Evolutionary conservation across 2,329 filamentous ascomycete species (phyloP), one percentile per base, ranked within the genome.

Genomic region (Hymenoscyphus fraxineus): DNA sequence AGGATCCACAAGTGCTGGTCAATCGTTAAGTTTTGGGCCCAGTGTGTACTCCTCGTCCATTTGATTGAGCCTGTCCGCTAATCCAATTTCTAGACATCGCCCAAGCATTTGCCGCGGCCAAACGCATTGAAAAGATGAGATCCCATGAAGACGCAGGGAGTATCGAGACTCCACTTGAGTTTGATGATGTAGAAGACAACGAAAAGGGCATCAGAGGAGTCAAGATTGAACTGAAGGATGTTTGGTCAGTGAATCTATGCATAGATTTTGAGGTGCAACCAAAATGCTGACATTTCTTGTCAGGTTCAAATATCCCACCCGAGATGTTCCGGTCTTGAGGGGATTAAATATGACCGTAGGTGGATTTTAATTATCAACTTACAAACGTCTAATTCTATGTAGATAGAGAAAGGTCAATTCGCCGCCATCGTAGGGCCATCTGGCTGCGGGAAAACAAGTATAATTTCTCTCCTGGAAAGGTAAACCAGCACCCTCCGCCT

Each of bases 361-460:
- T 60, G 22, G 39, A 4, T 81, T 85, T 89, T 54, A 27, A 5
- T 27, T 7, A 10, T 54, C 9, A 22, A 13, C 19, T 13, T 22
- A 10, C 10, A 27, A 2, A 22, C 10, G 22, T 27, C 19, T 60
- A 32, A 65, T 38, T 16, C 40, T 15, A 39, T 27, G 10, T 27
- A 72, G 66, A 72, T 73, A 51, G 78, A 86, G 68, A 87, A 86
- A 68, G 89, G 88, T 4, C 86, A 90, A 72, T 91, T 90, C 71
- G 87, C 84, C 0, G 89, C 88, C 0, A 79, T 92, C 1, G 88
- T 92, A 5, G 89, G 89, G 1, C 83, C 88, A 0, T 88, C 59
- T 16, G 70, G 71, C 0, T 89, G 87, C 65, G 89, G 89, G 41
- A 91, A 93, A 78, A 89, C 87, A 0, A 91, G 86, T 16, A 86